These are phyloP conservation scores for Rhizopus delemar DNA, from an alignment of 371 early-diverging fungal genomes.

Conservation along the genomic window DNA sequence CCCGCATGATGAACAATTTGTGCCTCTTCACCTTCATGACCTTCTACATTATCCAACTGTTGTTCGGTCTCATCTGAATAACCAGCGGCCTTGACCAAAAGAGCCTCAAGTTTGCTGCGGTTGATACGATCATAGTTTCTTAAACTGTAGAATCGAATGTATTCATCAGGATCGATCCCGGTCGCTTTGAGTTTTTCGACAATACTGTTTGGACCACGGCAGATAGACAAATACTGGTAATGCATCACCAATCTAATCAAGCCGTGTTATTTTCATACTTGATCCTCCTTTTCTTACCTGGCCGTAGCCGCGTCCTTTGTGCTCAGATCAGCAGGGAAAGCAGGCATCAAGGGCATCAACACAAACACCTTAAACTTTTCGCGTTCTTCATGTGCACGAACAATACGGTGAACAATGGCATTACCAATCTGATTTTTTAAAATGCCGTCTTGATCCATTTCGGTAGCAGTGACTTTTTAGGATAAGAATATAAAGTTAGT, in stretches of 20 bases:
- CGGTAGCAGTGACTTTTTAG: slow-evolving; percentile 64
- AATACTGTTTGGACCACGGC: slow-evolving; percentile 69
- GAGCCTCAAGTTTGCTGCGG: slow-evolving; percentile 35
- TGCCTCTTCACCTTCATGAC: slow-evolving; percentile 22
- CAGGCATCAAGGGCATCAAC: slow-evolving; percentile 91
- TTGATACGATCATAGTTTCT: slow-evolving; percentile 69
- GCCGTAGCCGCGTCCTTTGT: slow-evolving; percentile 78
- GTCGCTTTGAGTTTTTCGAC: slow-evolving; percentile 48
- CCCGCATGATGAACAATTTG: slow-evolving; percentile 32
- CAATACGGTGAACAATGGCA: slow-evolving; percentile 82
- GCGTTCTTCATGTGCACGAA: slow-evolving; percentile 69
- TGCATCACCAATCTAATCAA: slow-evolving; percentile 63
- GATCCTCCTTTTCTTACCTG: slow-evolving; percentile 45
- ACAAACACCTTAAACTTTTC: slow-evolving; percentile 84
- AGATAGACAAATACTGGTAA: slow-evolving; percentile 76
- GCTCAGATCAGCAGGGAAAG: slow-evolving; percentile 85
- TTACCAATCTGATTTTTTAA: slow-evolving; percentile 79
- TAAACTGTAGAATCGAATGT: slow-evolving; percentile 74
- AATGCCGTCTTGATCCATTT: slow-evolving; percentile 48
- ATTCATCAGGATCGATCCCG: slow-evolving; percentile 65
- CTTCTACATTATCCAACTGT: slow-evolving; percentile 21
- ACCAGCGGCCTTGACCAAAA: slow-evolving; percentile 41
- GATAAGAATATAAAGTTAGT: slow-evolving; percentile 22
- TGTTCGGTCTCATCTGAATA: slow-evolving; percentile 26
- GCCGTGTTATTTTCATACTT: neutral